These are phyloP conservation scores for Naganishia antarctica DNA, from an alignment of 768 basidiomycete species.

Conservation along the genomic window DNA sequence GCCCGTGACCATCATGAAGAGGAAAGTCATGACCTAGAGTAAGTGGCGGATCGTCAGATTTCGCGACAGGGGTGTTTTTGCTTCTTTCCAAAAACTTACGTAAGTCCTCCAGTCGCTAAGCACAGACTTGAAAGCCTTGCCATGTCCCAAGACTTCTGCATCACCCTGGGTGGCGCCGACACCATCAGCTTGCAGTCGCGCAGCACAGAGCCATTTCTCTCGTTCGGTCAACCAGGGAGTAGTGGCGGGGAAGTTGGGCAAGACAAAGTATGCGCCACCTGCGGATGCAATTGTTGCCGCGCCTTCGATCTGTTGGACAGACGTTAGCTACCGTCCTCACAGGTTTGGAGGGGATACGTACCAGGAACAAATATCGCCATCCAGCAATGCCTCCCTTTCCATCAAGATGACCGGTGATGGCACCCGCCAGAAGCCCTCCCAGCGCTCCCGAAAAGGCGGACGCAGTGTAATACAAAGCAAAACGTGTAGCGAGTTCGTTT, in stretches of 20 bases:
- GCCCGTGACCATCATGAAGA: conserved; percentile 48
- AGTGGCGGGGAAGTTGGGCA: conserved; percentile 49
- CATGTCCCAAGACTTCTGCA: conserved; percentile 35
- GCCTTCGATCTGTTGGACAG: conserved; percentile 17
- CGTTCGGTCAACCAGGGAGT: conserved; percentile 48
- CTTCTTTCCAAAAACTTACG: no score
- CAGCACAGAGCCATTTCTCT: conserved; percentile 48
- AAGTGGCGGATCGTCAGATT: neutral
- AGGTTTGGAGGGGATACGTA: neutral
- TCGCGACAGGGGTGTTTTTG: no score
- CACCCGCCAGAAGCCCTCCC: conserved; percentile 26
- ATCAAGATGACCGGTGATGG: conserved; percentile 22
- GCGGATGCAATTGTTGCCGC: conserved; percentile 13
- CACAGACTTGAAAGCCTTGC: conserved; percentile 34
- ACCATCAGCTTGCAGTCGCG: conserved; percentile 44
- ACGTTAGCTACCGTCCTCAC: neutral
- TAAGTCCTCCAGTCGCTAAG: conserved; percentile 25
- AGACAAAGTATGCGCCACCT: conserved; percentile 18
- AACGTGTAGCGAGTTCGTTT: conserved; percentile 37
- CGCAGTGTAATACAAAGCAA: conserved; percentile 29
- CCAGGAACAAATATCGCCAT: conserved; percentile 23
- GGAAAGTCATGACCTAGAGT: conserved; percentile 38
- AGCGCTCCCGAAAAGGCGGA: conserved; percentile 31
- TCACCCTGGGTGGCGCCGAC: conserved; percentile 41
- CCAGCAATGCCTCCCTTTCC: conserved; percentile 21